Evolutionary conservation across 129 eudicot species (phyloP).

Genomic region (Kitagawia praeruptora): DNA sequence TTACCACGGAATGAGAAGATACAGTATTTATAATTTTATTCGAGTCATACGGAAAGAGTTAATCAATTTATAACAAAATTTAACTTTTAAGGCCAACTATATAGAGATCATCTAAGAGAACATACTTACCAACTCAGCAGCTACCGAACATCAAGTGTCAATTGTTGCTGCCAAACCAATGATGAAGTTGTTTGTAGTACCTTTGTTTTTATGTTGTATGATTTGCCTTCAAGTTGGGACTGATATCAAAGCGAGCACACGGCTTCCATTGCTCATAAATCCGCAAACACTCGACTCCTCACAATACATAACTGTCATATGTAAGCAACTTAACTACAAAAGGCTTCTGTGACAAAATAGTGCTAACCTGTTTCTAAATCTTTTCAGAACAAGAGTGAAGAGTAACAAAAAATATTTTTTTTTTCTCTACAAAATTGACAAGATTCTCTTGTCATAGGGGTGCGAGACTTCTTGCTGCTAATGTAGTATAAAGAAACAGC

Average conservation of each 20-base stretch:
- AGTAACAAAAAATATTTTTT: neutral
- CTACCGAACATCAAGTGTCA: conserved; percentile 22
- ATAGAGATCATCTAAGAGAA: neutral
- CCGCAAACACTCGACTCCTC: conserved; percentile 34
- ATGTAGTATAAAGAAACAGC: conserved; percentile 56
- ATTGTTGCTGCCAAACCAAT: conserved; percentile 15
- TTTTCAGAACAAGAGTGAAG: neutral
- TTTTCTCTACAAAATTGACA: neutral
- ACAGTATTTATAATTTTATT: neutral
- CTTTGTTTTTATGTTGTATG: conserved; percentile 21
- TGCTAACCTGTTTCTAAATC: neutral
- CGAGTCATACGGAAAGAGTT: conserved; percentile 1
- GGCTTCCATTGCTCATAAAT: conserved; percentile 29
- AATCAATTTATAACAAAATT: neutral
- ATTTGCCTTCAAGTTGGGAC: conserved; percentile 25
- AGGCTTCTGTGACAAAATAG: neutral
- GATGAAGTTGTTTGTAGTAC: conserved; percentile 26
- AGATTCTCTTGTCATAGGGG: conserved; percentile 40
- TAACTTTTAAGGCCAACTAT: conserved; percentile 3
- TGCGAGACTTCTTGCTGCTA: conserved; percentile 86
- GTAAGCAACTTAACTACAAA: conserved; percentile 19
- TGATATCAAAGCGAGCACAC: conserved; percentile 17
- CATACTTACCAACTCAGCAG: conserved; percentile 18
- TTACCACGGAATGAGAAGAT: neutral
- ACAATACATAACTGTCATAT: conserved; percentile 47